Conservation (phyloP, 208 protist species). For the Leishmania tarentolae region DNA sequence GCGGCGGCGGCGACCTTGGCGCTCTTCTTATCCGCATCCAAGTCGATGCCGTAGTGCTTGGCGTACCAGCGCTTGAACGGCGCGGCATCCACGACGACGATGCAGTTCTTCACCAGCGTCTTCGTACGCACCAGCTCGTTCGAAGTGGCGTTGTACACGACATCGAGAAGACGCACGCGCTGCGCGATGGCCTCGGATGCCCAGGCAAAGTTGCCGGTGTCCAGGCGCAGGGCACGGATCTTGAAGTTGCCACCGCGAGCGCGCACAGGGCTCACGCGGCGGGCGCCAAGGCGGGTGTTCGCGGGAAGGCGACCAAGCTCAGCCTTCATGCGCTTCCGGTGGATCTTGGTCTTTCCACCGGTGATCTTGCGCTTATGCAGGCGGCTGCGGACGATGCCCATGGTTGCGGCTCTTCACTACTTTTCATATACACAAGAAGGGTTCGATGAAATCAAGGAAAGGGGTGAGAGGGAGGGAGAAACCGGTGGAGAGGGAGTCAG, state of each 20-base stretch:
- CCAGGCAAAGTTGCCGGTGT: slow-evolving; percentile 99
- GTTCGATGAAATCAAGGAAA: not conserved
- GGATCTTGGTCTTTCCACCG: slow-evolving; percentile 95
- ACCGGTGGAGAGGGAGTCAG: not conserved
- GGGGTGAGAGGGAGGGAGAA: not conserved
- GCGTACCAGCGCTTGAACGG: slow-evolving; percentile 99
- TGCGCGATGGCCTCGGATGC: slow-evolving; percentile 86
- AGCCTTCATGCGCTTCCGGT: slow-evolving; percentile 96
- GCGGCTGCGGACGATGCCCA: slow-evolving; percentile 97
- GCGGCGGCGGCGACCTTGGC: slow-evolving; percentile 24
- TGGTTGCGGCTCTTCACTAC: slow-evolving; percentile 43
- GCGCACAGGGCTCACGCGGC: slow-evolving; percentile 95
- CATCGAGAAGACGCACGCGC: slow-evolving; percentile 96
- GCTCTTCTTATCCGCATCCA: slow-evolving; percentile 92
- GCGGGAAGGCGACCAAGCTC: slow-evolving; percentile 97
- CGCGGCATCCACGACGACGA: slow-evolving; percentile 97
- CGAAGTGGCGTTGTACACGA: slow-evolving; percentile 99
- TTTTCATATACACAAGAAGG: not conserved
- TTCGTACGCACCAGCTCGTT: slow-evolving; percentile 99
- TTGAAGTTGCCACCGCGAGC: slow-evolving; percentile 98
- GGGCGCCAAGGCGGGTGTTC: slow-evolving; percentile 96
- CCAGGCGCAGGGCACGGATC: slow-evolving; percentile 98
- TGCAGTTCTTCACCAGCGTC: slow-evolving; percentile 99
- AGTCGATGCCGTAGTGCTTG: slow-evolving; percentile 96
- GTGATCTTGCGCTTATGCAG: slow-evolving; percentile 98